Base-by-base conservation (phyloP, 129 eudicot species). In the carrot (Daucus carota) region DNA sequence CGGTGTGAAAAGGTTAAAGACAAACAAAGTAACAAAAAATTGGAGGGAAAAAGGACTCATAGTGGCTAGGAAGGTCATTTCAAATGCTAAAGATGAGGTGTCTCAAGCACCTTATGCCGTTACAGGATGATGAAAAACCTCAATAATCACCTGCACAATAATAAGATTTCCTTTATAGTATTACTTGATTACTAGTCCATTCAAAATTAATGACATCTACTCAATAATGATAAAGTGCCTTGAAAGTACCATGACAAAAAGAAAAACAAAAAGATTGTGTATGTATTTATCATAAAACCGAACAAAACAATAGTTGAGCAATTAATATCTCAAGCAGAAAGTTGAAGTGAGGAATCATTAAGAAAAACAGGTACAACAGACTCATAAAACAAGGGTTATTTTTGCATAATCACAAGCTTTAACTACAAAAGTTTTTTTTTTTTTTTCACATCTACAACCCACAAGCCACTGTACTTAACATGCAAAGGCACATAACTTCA, bases 21-120 rank as follows among this genome's bases (percentile, higher is more conserved):
- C 65, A 45, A 79, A 32, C 36, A 77, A 73, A 78, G 72, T 71
- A 34, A 83, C 78, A 45, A 83, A 79, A 54, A 78, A 14, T 50
- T 65, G 82, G 78, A 74, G 79, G 76, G 71, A 47, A 74, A 70
- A 73, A 38, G 60, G 68, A 1, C 43, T 44, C 92, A 88, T 9
- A 11, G 50, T 82, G 84, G 82, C 72, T 34, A 80, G 44, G 74
- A 50, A 32, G 69, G 86, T 87, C 87, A 82, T 66, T 83, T 81
- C 31, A 60, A 24, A 2, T 38, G 20, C 54, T 69, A 48, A 67
- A 70, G 79, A 65, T 69, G 26, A 50, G 60, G 44, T 78, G 66
- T 79, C 76, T 81, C n/a, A n/a, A n/a, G n/a, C n/a, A n/a, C n/a
- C n/a, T n/a, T n/a, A n/a, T n/a, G n/a, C n/a, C n/a, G n/a, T n/a